These are phyloP conservation scores for Pseudotsuga menziesii DNA, from an alignment of 75 land plant genomes.

Conservation along the genomic window DNA sequence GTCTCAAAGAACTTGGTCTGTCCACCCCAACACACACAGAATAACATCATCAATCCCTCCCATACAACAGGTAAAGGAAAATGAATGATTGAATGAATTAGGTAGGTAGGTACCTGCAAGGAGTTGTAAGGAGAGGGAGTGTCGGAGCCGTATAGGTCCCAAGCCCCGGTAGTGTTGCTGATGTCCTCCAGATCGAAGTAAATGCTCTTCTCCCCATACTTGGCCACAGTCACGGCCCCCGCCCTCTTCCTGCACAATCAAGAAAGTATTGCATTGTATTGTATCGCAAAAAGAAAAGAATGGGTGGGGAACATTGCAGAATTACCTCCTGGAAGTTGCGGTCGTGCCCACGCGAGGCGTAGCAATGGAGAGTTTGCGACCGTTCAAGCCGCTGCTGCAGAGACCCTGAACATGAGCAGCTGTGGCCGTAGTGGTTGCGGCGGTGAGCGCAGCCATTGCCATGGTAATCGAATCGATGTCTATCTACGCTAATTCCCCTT, in stretches of 20 bases:
- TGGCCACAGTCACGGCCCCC: slow-evolving; percentile 60
- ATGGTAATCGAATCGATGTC: too few relatives aligned
- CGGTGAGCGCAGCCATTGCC: slow-evolving; percentile 50
- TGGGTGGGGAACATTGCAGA: not conserved
- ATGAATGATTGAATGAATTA: not conserved
- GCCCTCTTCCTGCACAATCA: not conserved
- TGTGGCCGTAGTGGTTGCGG: slow-evolving; percentile 28
- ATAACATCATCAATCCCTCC: not conserved
- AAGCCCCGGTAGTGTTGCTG: slow-evolving; percentile 95
- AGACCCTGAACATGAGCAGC: slow-evolving; percentile 49
- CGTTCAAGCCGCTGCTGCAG: slow-evolving; percentile 35
- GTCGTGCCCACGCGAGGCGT: slow-evolving; percentile 16
- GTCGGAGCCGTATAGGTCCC: slow-evolving; percentile 97
- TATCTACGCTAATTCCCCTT: too few relatives aligned
- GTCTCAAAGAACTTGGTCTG: slow-evolving; percentile 99
- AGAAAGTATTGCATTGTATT: not conserved
- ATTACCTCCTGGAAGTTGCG: slow-evolving; percentile 9
- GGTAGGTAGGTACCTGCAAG: slow-evolving; percentile 57
- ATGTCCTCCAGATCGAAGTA: slow-evolving; percentile 96
- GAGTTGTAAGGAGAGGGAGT: slow-evolving; percentile 91
- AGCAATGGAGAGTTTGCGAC: slow-evolving; percentile 31
- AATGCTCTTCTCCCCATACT: slow-evolving; percentile 96
- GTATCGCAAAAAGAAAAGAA: not conserved
- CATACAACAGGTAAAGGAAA: not conserved
- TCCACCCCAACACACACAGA: not conserved